These are phyloP conservation scores for Setaria viridis DNA, from an alignment of 202 grass and related monocot species.

Conservation along the genomic window DNA sequence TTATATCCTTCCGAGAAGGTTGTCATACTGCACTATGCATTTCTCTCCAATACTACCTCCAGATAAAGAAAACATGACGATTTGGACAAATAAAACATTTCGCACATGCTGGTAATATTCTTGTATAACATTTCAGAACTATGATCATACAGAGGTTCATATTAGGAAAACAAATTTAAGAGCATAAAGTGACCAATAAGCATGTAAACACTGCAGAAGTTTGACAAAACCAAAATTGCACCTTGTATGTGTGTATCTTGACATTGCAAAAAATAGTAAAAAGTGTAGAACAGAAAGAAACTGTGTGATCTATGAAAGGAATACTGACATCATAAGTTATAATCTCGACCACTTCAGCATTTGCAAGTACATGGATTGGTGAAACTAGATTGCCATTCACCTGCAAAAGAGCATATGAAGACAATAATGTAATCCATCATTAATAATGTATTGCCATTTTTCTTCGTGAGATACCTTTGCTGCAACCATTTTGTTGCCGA, in stretches of 20 bases:
- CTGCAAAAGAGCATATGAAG: slow-evolving; percentile 69
- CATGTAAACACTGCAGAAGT: background rate
- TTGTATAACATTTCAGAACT: slow-evolving; percentile 26
- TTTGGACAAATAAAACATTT: background rate
- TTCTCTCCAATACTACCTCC: background rate
- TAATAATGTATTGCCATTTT: slow-evolving; percentile 35
- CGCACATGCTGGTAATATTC: background rate
- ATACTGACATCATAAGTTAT: slow-evolving; percentile 91
- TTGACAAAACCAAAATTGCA: slow-evolving; percentile 17
- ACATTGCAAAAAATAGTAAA: slow-evolving; percentile 8
- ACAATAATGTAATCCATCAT: slow-evolving; percentile 28
- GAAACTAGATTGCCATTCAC: slow-evolving; percentile 96
- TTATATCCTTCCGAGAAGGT: background rate
- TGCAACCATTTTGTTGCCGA: slow-evolving; percentile 96
- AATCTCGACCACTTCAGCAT: slow-evolving; percentile 99
- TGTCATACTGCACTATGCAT: slow-evolving; percentile 1
- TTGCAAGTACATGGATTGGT: slow-evolving; percentile 87
- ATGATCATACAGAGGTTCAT: slow-evolving; percentile 17
- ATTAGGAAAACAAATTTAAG: slow-evolving; percentile 31
- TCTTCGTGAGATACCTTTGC: slow-evolving; percentile 75
- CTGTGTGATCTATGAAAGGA: slow-evolving; percentile 34
- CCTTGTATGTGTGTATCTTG: slow-evolving; percentile 12
- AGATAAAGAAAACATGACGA: background rate
- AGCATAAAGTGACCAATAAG: slow-evolving; percentile 24
- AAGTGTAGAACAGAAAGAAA: slow-evolving; percentile 39